These are phyloP conservation scores for Talaromyces wortmannii DNA, from an alignment of 495 filamentous ascomycete species.

Conservation along the genomic window DNA sequence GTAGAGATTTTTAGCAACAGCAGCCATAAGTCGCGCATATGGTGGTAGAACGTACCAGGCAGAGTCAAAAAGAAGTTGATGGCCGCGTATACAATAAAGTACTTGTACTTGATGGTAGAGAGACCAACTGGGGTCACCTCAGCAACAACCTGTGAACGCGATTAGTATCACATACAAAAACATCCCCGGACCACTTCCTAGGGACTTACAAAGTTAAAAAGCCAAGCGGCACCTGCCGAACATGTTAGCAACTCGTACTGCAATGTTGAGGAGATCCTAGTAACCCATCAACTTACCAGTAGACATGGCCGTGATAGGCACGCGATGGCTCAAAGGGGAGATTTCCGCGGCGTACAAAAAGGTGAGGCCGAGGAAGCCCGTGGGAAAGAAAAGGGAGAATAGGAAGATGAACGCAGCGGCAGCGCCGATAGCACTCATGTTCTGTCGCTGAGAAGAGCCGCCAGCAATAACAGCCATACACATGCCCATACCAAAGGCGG, in stretches of 20 bases:
- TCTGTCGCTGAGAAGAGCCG: constrained; percentile 10
- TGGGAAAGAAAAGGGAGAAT: constrained; percentile 42
- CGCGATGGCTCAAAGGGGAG: constrained; percentile 37
- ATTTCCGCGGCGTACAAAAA: constrained; percentile 49
- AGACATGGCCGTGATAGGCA: constrained; percentile 35
- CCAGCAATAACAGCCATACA: constrained; percentile 35
- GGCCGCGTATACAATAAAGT: constrained; percentile 14
- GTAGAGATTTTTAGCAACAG: not conserved
- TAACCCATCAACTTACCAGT: constrained; percentile 34
- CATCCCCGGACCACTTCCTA: too few species aligned
- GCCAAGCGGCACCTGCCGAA: constrained; percentile 17
- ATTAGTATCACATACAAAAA: too few species aligned
- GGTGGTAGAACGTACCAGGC: too few species aligned
- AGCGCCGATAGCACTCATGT: constrained; percentile 13
- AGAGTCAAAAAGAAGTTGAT: constrained; percentile 6
- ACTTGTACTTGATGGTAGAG: constrained; percentile 9
- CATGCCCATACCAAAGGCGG: constrained; percentile 27
- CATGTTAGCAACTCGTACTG: too few species aligned
- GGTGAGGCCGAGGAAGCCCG: constrained; percentile 44
- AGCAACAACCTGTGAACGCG: not conserved
- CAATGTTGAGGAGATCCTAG: too few species aligned
- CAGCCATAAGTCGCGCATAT: too few species aligned
- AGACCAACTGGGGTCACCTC: constrained; percentile 16
- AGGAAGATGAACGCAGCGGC: constrained; percentile 45
- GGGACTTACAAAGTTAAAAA: constrained; percentile 13